Conservation (phyloP, 2,329 filamentous ascomycete species). For the Samsoniella hepiali region DNA sequence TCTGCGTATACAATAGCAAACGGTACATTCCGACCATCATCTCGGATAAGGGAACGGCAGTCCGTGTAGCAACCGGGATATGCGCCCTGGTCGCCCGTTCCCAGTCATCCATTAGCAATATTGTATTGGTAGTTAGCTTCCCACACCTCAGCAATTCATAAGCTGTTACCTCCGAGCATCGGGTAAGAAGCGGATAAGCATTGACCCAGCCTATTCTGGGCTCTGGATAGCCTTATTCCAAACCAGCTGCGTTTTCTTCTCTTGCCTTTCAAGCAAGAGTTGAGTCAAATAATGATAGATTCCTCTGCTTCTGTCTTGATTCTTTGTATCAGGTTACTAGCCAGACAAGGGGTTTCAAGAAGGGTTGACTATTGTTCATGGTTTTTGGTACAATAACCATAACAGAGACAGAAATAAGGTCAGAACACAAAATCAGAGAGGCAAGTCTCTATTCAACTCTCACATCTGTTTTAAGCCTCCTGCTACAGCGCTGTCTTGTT, state of each 20-base stretch:
- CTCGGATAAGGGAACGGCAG: conserved; percentile 16
- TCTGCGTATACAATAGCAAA: neutral
- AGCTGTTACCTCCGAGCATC: conserved; percentile 1
- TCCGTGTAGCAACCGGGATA: neutral
- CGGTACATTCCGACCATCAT: neutral
- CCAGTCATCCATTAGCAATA: neutral
- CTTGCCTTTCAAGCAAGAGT: neutral
- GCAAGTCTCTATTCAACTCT: too few species aligned
- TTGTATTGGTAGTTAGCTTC: too few species aligned
- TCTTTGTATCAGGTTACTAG: too few species aligned
- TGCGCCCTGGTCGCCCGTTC: neutral
- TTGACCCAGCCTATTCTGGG: neutral
- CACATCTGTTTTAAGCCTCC: too few species aligned
- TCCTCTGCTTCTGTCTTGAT: too few species aligned
- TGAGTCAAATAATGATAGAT: too few species aligned
- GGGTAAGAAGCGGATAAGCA: neutral
- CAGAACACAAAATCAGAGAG: too few species aligned
- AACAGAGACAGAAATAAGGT: too few species aligned
- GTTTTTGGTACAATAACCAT: too few species aligned
- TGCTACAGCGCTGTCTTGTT: too few species aligned
- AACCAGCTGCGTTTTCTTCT: neutral
- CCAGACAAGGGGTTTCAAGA: too few species aligned
- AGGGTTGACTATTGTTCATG: too few species aligned
- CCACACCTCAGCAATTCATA: neutral
- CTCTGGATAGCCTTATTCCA: neutral